Conservation (phyloP, 768 basidiomycete genomes). For the Macrocybe gigantea region DNA sequence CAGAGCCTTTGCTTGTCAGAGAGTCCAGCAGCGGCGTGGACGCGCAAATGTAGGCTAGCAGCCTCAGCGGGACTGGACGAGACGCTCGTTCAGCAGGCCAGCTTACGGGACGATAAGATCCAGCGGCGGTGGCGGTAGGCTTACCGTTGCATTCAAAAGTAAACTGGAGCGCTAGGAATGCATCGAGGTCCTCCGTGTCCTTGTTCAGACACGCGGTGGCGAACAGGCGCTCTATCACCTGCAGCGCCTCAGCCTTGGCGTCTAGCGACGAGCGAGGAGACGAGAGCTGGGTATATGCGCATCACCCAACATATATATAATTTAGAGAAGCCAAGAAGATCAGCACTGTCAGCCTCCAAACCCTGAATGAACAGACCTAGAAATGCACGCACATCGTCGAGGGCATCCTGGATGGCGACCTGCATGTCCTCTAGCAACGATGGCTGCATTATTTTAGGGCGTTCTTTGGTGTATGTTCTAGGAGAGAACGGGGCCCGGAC, state of each 20-base stretch:
- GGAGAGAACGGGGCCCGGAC: no score
- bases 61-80: constrained; percentile 55
- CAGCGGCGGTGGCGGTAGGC: constrained; percentile 13
- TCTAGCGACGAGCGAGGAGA: constrained; percentile 55
- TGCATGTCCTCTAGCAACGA: constrained; percentile 27
- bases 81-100: constrained; percentile 1
- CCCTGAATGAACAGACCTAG: neutral
- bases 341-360: no score
- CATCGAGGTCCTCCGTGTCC: constrained; percentile 37
- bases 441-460: no score
- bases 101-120: neutral
- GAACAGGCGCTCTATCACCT: constrained; percentile 47
- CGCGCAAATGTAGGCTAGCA: constrained; percentile 56
- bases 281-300: constrained; percentile 38
- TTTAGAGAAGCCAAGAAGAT: neutral
- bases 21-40: constrained; percentile 46
- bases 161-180: constrained; percentile 65
- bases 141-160: constrained; percentile 80
- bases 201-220: constrained; percentile 44
- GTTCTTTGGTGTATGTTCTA: no score
- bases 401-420: constrained; percentile 46
- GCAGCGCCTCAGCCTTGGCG: constrained; percentile 48
- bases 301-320: constrained; percentile 2
- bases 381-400: constrained; percentile 56
- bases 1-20: constrained; percentile 36